Evolutionary conservation across 257 asterid species (phyloP), one percentile per base, ranked within the genome.

Genomic region (Fraxinus cuspidata): DNA sequence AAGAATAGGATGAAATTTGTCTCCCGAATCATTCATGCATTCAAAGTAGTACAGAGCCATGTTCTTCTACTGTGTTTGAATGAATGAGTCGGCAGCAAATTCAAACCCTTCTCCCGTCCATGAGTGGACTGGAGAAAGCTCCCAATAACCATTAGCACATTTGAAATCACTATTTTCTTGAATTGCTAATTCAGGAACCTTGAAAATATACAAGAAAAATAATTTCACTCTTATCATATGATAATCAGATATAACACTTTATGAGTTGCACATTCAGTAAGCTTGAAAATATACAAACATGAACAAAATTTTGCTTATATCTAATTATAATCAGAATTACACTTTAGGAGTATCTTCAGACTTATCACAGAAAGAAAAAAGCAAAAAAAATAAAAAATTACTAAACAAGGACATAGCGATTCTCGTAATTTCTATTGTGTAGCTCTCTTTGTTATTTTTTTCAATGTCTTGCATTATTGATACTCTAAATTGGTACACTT

Each of bases 1-100:
- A 88, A 81, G 86, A 84, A 81, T 79, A 83, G 85, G 90, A 27
- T 76, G 93, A 87, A 87, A 89, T 86, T 88, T 73, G 83, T 73
- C 95, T 91, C 92, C 97, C 91, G 92, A 87, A 74, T 90, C 97
- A 91, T 91, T 88, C 91, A 86, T 88, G 31, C 97, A 88, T 85
- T 87, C 92, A 74, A 83, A 79, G 67, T 87, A 88, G 91, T 18
- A 68, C 1, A 12, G 31, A 42, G 5, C 0, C 2, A 15, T 0
- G 5, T 1, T 8, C 40, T 70, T 58, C 87, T 89, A 87, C 49
- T 70, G 86, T 16, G 86, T 80, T 87, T 87, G 95, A 68, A 80
- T 81, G 91, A 88, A 91, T 90, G 97, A 90, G 90, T 85, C 92
- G 87, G 95, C 91, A 91, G 93, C 86, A 82, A 90, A 90, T 85